phyloP scores from a whole-genome alignment of 1,139 yeast genomes.

The Blastobotrys niveus region DNA sequence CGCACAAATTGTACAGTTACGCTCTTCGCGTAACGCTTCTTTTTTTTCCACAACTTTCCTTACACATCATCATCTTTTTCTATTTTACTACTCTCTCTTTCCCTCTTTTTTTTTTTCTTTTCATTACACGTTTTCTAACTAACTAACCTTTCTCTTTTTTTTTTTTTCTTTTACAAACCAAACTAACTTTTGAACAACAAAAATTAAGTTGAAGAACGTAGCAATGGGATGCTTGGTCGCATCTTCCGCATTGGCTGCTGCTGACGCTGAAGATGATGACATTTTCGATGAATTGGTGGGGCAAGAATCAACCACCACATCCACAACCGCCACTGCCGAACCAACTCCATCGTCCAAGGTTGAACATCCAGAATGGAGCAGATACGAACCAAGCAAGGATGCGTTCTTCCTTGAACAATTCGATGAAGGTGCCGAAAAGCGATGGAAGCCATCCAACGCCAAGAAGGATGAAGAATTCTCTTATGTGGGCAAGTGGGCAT shows the following conservation, averaged over 20 bases:
- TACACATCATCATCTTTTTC: conserved; percentile 10
- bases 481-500: conserved; percentile 68
- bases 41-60: conserved; percentile 4
- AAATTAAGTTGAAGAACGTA: conserved; percentile 15
- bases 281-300: conserved; percentile 16
- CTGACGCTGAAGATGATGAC: conserved; percentile 10
- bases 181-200: no score
- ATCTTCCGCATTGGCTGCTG: conserved; percentile 14
- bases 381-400: conserved; percentile 17
- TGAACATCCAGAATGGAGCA: conserved; percentile 28
- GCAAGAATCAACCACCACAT: not conserved
- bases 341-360: conserved; percentile 13
- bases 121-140: not conserved
- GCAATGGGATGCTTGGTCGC: conserved; percentile 17
- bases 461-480: conserved; percentile 48
- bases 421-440: conserved; percentile 38
- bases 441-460: conserved; percentile 64
- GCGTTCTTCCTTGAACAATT: conserved; percentile 70
- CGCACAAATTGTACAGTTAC: no score
- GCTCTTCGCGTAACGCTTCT: no score
- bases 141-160: not conserved
- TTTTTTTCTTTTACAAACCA: not conserved
- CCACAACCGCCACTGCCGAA: not conserved
- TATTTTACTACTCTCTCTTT: not conserved
- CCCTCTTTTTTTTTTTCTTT: not conserved